These are phyloP conservation scores for Castanea sativa DNA, from an alignment of 306 rosid genomes.

Conservation along the genomic window DNA sequence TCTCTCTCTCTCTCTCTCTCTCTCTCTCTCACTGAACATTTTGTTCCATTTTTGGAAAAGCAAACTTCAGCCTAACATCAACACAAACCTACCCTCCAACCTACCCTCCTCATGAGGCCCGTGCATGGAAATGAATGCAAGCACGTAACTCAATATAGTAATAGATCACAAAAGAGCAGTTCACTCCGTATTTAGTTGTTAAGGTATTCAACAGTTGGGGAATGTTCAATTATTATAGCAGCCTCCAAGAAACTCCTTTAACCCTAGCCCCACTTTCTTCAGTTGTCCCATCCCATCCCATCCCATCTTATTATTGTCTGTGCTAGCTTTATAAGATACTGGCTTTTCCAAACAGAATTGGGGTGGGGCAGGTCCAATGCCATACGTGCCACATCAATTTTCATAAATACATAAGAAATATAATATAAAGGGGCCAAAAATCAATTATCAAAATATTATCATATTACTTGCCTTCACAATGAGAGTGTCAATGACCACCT, in stretches of 20 bases:
- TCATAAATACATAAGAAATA: slow-evolving; percentile 1
- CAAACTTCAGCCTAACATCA: not conserved
- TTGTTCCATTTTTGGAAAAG: not conserved
- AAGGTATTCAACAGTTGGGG: not conserved
- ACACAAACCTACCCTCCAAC: not conserved
- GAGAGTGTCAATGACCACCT: slow-evolving; percentile 74
- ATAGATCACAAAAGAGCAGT: not conserved
- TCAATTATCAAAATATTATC: slow-evolving; percentile 6
- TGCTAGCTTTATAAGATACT: not conserved
- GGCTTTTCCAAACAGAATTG: not conserved
- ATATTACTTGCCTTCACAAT: slow-evolving; percentile 61
- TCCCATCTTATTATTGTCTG: not conserved
- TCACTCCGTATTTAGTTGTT: not conserved
- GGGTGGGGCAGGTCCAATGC: not conserved
- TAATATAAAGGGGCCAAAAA: not conserved
- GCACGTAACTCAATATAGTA: not conserved
- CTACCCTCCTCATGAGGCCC: not conserved
- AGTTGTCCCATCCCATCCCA: not conserved
- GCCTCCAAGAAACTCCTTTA: not conserved
- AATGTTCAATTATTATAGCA: not conserved
- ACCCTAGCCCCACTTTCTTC: not conserved
- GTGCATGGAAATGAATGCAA: not conserved
- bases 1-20: not conserved
- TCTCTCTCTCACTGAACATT: not conserved
- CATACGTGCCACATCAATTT: not conserved